Conservation (phyloP, 192 early-diverging fungal genomes). For the Coemansia sp. region DNA sequence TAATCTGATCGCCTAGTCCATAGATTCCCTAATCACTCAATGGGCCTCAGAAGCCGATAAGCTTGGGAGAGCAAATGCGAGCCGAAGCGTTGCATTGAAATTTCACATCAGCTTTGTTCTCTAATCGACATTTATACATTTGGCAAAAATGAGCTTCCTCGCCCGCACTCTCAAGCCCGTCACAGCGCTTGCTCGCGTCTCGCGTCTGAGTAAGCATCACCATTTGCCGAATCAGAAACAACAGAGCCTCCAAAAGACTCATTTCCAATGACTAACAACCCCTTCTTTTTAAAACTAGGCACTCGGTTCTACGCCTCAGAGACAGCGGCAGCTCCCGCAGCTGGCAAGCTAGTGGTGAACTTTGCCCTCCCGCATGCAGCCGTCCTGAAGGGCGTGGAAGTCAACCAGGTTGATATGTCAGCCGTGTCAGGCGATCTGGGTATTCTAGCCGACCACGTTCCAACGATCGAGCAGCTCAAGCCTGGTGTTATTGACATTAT, state of each 20-base stretch:
- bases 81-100: neutral
- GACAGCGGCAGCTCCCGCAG: slow-evolving; percentile 52
- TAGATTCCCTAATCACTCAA: neutral
- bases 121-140: slow-evolving; percentile 5
- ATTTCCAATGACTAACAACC: neutral
- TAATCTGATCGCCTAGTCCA: neutral
- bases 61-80: neutral
- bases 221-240: neutral
- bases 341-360: slow-evolving; percentile 79
- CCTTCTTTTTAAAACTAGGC: slow-evolving; percentile 15
- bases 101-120: slow-evolving; percentile 5
- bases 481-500: slow-evolving; percentile 86
- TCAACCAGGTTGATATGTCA: slow-evolving; percentile 90
- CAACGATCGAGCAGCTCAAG: slow-evolving; percentile 93
- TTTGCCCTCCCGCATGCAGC: slow-evolving; percentile 92
- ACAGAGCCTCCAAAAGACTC: neutral
- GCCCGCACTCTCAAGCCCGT: slow-evolving; percentile 39
- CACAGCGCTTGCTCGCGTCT: slow-evolving; percentile 20
- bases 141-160: slow-evolving; percentile 33
- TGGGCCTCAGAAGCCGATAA: neutral
- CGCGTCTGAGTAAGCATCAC: slow-evolving; percentile 35
- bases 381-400: slow-evolving; percentile 68
- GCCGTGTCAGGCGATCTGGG: slow-evolving; percentile 94
- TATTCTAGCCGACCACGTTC: slow-evolving; percentile 97
- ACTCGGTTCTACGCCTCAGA: slow-evolving; percentile 81